These are phyloP conservation scores for Fusarium temperatum DNA, from an alignment of 2,329 filamentous ascomycete genomes.

Conservation along the genomic window DNA sequence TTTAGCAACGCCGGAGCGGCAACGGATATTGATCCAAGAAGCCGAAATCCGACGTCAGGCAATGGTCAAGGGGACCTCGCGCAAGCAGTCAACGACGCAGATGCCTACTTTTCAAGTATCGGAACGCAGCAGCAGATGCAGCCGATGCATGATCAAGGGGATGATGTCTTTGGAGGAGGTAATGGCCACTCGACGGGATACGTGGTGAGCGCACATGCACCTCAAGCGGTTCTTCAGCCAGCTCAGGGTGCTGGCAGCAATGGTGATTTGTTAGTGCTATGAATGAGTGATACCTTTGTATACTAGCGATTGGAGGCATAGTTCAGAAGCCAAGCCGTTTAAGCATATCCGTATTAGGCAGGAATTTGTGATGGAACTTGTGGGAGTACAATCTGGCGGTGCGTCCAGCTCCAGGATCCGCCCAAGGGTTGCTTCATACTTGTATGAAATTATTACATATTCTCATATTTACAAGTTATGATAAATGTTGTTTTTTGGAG, in stretches of 20 bases:
- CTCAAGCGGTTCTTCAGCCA: conserved; percentile 78
- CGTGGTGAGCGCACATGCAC: conserved; percentile 84
- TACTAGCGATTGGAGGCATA: conserved; percentile 30
- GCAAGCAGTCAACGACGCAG: conserved; percentile 83
- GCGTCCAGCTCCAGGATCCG: background rate
- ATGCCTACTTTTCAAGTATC: conserved; percentile 88
- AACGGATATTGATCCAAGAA: conserved; percentile 59
- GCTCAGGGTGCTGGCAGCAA: conserved; percentile 71
- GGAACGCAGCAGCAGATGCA: conserved; percentile 78
- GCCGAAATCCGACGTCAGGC: conserved; percentile 38
- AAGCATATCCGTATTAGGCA: background rate
- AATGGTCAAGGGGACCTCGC: conserved; percentile 62
- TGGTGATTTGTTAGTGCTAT: conserved; percentile 76
- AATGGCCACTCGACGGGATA: conserved; percentile 64
- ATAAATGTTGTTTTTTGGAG: background rate
- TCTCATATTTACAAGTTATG: background rate
- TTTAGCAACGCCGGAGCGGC: conserved; percentile 63
- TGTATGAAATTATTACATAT: background rate
- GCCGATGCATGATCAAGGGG: conserved; percentile 71
- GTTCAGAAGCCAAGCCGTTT: conserved; percentile 13
- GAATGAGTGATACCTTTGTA: conserved; percentile 37
- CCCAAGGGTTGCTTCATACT: background rate
- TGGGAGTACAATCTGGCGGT: background rate
- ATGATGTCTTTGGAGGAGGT: conserved; percentile 69
- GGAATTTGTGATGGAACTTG: background rate